These are phyloP conservation scores for Simplicillium sp. DNA, from an alignment of 2,329 filamentous ascomycete species.

Conservation along the genomic window DNA sequence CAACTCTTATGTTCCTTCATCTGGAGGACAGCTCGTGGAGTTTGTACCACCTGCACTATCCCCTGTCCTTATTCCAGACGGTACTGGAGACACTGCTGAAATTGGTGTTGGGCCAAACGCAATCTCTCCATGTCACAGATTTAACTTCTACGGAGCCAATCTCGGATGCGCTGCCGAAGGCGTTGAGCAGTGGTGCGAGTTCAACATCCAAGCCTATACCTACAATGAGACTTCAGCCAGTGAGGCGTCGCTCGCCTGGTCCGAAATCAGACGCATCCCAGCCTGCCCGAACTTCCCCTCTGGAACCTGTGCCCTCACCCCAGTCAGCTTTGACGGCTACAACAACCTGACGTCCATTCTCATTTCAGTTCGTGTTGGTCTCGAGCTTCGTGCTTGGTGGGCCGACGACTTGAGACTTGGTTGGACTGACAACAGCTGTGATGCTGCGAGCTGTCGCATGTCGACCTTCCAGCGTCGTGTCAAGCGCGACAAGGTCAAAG, in stretches of 20 bases:
- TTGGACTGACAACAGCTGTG: conserved; percentile 31
- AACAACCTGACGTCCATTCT: conserved; percentile 27
- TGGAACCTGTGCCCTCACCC: conserved; percentile 22
- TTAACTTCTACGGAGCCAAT: conserved; percentile 27
- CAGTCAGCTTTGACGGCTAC: conserved; percentile 26
- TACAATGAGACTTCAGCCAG: conserved; percentile 20
- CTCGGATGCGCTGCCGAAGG: conserved; percentile 26
- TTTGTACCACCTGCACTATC: conserved; percentile 27
- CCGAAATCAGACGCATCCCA: conserved; percentile 26
- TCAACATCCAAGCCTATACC: conserved; percentile 30
- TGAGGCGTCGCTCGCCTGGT: conserved; percentile 29
- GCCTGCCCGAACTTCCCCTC: conserved; percentile 24
- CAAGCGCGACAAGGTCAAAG: conserved; percentile 21
- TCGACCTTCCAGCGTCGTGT: conserved; percentile 13
- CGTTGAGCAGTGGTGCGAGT: conserved; percentile 27
- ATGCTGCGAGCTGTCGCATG: conserved; percentile 25
- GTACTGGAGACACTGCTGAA: conserved; percentile 24
- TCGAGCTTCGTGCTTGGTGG: conserved; percentile 29
- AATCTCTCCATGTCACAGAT: conserved; percentile 25
- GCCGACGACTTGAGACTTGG: conserved; percentile 28
- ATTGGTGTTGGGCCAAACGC: conserved; percentile 29
- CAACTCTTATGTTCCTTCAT: conserved; percentile 25
- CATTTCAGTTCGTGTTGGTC: conserved; percentile 25
- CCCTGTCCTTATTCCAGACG: conserved; percentile 13
- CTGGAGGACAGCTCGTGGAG: conserved; percentile 28